Evolutionary conservation across 2,329 filamentous ascomycete genomes (phyloP).

Genomic region (Keithomyces neogunnii): DNA sequence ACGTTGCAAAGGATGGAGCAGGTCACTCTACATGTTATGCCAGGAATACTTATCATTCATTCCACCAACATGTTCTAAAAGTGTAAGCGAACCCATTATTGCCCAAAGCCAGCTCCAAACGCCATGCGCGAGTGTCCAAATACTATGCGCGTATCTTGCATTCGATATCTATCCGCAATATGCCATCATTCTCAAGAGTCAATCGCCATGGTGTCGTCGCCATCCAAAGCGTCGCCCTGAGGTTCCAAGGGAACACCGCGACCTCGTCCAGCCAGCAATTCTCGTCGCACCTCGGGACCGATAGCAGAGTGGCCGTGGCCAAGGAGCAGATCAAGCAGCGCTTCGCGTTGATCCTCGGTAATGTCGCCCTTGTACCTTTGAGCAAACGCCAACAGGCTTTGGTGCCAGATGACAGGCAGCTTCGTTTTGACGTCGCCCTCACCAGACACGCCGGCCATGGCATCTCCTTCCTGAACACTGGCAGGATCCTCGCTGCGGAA

Average conservation of each 20-base stretch:
- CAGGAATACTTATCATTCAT: background rate
- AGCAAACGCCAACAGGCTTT: constrained; percentile 84
- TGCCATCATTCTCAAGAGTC: constrained; percentile 27
- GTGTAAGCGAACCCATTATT: background rate
- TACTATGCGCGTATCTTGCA: background rate
- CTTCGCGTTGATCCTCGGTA: constrained; percentile 89
- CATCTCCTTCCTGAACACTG: constrained; percentile 41
- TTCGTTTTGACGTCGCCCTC: constrained; percentile 49
- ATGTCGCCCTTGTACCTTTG: constrained; percentile 94
- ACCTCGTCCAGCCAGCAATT: constrained; percentile 80
- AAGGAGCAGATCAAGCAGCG: constrained; percentile 77
- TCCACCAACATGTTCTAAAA: background rate
- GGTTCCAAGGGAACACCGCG: constrained; percentile 62
- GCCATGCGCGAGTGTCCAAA: constrained; percentile 9
- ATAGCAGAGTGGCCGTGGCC: constrained; percentile 81
- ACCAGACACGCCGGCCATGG: constrained; percentile 37
- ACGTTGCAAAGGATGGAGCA: too few relatives aligned
- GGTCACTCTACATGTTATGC: too few relatives aligned
- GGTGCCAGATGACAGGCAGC: constrained; percentile 92
- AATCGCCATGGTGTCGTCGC: constrained; percentile 88
- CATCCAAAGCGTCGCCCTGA: constrained; percentile 49
- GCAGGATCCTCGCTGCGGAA: constrained; percentile 66
- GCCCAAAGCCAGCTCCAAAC: constrained; percentile 9
- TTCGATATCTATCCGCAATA: background rate
- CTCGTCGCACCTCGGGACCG: constrained; percentile 81